phyloP scores from a whole-genome alignment of 352 stramenopile species.

The Phytophthora ohioensis region DNA sequence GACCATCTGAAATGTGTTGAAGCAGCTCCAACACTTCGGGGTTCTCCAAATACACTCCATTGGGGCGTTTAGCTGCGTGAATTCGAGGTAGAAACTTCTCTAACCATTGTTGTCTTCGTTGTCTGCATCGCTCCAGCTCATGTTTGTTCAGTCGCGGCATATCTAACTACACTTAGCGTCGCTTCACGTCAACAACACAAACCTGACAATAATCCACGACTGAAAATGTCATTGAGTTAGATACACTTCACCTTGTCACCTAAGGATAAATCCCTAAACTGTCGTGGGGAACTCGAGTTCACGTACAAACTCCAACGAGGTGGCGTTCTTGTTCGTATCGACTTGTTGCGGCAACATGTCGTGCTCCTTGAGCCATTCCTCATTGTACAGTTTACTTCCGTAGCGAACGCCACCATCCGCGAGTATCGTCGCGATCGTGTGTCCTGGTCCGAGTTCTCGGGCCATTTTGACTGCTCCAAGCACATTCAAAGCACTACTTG shows the following conservation, averaged over 20 bases:
- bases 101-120: conserved; percentile 39
- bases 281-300: conserved; percentile 34
- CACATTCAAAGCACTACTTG: conserved; percentile 76
- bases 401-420: conserved; percentile 83
- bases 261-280: neutral
- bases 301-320: conserved; percentile 45
- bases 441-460: conserved; percentile 61
- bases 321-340: conserved; percentile 3
- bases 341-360: conserved; percentile 42
- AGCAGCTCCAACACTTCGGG: conserved; percentile 46
- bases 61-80: conserved; percentile 43
- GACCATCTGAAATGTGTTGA: conserved; percentile 60
- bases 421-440: conserved; percentile 81
- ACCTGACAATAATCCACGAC: neutral
- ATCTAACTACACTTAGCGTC: conserved; percentile 3
- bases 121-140: conserved; percentile 26
- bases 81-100: conserved; percentile 42
- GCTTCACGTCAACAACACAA: neutral
- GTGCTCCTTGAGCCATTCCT: conserved; percentile 67
- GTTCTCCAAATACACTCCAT: conserved; percentile 46
- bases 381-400: conserved; percentile 82
- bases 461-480: conserved; percentile 81
- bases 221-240: neutral
- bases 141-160: conserved; percentile 29
- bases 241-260: too few species aligned